A percentile compares a stretch with the other conserved stretches of the same genome.
These are phyloP conservation scores for Termitomyces sp. DNA, from an alignment of 768 basidiomycete species.

Conservation along the genomic window DNA sequence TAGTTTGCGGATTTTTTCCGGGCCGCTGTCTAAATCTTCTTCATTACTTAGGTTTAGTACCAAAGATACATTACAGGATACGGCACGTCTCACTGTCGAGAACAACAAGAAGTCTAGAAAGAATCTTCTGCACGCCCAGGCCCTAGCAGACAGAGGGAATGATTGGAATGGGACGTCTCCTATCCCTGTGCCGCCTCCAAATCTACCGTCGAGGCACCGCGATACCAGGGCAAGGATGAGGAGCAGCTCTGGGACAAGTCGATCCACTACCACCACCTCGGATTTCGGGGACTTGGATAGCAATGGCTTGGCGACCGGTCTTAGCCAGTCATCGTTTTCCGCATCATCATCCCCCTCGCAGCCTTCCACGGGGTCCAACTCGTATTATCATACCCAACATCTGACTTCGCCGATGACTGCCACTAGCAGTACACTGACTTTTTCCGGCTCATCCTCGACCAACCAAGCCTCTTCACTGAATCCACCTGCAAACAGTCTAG, in stretches of 20 bases:
- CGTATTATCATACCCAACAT: slow-evolving; percentile 30
- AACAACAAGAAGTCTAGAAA: slow-evolving; percentile 72
- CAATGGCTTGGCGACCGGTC: slow-evolving; percentile 31
- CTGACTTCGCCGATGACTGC: slow-evolving; percentile 25
- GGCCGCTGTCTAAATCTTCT: background rate
- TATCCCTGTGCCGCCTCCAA: slow-evolving; percentile 32
- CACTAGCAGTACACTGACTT: slow-evolving; percentile 24
- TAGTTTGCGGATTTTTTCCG: slow-evolving; percentile 11
- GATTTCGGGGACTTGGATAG: slow-evolving; percentile 65
- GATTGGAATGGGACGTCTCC: slow-evolving; percentile 49
- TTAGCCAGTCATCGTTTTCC: slow-evolving; percentile 50
- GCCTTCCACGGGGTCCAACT: slow-evolving; percentile 41
- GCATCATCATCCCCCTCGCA: slow-evolving; percentile 62
- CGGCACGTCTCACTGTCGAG: slow-evolving; percentile 75
- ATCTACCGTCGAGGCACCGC: slow-evolving; percentile 38
- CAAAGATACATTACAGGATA: slow-evolving; percentile 72
- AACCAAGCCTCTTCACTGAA: slow-evolving; percentile 28
- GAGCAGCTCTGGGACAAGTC: slow-evolving; percentile 78
- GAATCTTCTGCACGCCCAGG: slow-evolving; percentile 55
- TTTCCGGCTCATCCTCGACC: slow-evolving; percentile 26
- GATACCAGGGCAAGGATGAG: slow-evolving; percentile 53
- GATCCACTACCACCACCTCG: slow-evolving; percentile 63
- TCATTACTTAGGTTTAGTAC: slow-evolving; percentile 54
- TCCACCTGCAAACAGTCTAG: slow-evolving; percentile 28
- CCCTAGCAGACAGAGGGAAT: slow-evolving; percentile 56